A percentile compares a stretch with the other conserved stretches of the same genome.
These are phyloP conservation scores for Mangifera indica DNA, from an alignment of 345 rosid species.

Conservation along the genomic window DNA sequence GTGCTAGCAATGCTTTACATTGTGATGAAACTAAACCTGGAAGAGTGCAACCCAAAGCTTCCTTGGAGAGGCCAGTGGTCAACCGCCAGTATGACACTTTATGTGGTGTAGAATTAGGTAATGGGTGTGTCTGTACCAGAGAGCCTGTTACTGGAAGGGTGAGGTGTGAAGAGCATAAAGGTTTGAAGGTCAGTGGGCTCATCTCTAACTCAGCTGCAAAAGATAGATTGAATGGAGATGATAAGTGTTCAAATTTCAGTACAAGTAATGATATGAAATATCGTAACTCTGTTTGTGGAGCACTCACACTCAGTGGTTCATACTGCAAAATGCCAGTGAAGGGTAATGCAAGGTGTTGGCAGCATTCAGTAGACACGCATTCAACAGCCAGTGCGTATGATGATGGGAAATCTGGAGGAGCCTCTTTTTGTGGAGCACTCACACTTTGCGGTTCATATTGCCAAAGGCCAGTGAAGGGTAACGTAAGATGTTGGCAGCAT, in stretches of 20 bases:
- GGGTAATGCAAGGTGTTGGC: conserved; percentile 16
- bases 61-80: not conserved
- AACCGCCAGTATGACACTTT: conserved; percentile 7
- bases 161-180: conserved; percentile 68
- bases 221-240: not conserved
- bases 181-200: conserved; percentile 47
- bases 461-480: too few relatives aligned
- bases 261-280: not conserved
- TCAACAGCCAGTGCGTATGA: too few relatives aligned
- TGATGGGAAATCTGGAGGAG: too few relatives aligned
- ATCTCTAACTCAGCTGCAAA: conserved; percentile 21
- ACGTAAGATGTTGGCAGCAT: too few relatives aligned
- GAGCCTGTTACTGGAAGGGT: conserved; percentile 51
- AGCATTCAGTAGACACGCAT: too few relatives aligned
- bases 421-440: too few relatives aligned
- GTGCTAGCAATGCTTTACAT: conserved; percentile 2
- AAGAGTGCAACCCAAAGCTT: not conserved
- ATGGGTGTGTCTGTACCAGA: conserved; percentile 45
- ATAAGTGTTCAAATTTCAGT: not conserved
- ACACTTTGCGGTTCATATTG: too few relatives aligned
- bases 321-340: conserved; percentile 4
- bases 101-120: conserved; percentile 54
- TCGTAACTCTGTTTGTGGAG: conserved; percentile 5
- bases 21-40: not conserved
- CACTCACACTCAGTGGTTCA: not conserved